Base-by-base conservation (phyloP, 495 filamentous ascomycete genomes). In the Penicillium egyptiacum region DNA sequence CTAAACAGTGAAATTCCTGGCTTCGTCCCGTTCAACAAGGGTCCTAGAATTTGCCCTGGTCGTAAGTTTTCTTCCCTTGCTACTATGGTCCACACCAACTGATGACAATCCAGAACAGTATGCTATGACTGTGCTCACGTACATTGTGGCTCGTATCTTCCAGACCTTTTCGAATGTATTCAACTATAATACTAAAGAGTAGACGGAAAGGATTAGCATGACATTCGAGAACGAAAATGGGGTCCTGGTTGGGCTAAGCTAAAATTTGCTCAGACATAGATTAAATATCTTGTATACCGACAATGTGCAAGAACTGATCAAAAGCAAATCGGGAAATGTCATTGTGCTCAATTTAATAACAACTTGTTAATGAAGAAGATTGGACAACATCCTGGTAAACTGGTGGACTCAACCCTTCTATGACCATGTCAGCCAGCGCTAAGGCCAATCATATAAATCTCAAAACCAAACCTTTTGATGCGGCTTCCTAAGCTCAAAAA, bases 181-280 rank as follows among this genome's bases (percentile, higher is more conserved):
- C 2, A 35, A 60, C 41, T 62, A 62, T 16, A 60, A 59, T 44
- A 30, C 37, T 4, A 19, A 53, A 23, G 22, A 47, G 20, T 65
- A 56, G 62, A 53, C n/a, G 7, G 62, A 65, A 41, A 56, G 56
- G 22, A 62, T 65, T 33, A 42, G 46, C 23, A 56, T 62, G 55
- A 62, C 62, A 22, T 45, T 62, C 11, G 62, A 62, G 44, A 65
- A 62, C 44, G 62, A 58, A 12, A 62, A 65, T 44, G 62, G 62
- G n/a, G 61, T 63, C 4, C 20, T 46, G 5, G 23, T 58, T 10
- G 56, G 49, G 19, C 39, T 58, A 19, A 40, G 35, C n/a, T 52
- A 23, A 41, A 28, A 9, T 19, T 22, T 19, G 11, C 16, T 3
- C 3, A 2, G 10, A 14, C 28, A 22, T 26, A 5, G 6, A 2